phyloP scores from a whole-genome alignment of 176 grass and related monocot species.

The Microstegium vimineum region DNA sequence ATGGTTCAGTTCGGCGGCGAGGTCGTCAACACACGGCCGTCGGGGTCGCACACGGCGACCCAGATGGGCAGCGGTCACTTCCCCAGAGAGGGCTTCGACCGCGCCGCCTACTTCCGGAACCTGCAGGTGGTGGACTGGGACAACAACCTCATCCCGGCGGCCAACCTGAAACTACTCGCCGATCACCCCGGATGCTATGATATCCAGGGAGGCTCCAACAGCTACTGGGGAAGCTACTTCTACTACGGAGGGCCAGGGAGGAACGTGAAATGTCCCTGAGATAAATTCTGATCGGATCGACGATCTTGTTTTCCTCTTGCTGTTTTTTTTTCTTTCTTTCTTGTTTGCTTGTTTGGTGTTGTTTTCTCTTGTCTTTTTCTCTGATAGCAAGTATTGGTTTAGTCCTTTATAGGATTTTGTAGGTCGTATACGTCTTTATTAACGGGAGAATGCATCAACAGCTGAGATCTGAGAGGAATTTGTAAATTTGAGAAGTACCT shows the following conservation, averaged over 20 bases:
- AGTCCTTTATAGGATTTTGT: conserved; percentile 22
- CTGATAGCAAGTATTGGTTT: not conserved
- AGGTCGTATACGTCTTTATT: conserved; percentile 13
- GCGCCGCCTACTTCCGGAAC: conserved; percentile 75
- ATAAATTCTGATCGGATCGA: not conserved
- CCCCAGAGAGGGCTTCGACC: conserved; percentile 60
- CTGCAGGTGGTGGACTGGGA: conserved; percentile 91
- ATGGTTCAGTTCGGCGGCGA: conserved; percentile 96
- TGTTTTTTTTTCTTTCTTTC: not conserved
- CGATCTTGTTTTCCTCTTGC: not conserved
- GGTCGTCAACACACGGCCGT: conserved; percentile 52
- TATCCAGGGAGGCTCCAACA: conserved; percentile 60
- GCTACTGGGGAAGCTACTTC: conserved; percentile 70
- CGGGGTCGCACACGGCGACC: conserved; percentile 66
- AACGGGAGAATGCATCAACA: conserved; percentile 1
- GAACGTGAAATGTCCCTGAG: conserved; percentile 61
- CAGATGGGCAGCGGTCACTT: conserved; percentile 92
- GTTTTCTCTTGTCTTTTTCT: not conserved
- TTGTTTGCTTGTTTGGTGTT: not conserved
- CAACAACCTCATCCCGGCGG: conserved; percentile 65
- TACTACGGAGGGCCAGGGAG: conserved; percentile 86
- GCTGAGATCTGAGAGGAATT: not conserved
- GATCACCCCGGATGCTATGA: conserved; percentile 75
- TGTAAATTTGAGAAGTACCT: conserved; percentile 23
- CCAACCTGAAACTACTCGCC: conserved; percentile 60